Percentiles rank a stretch among this genome's conserved stretches.
phyloP scores from a whole-genome alignment of 176 grass and related monocot genomes.

The Aegilops speltoides region DNA sequence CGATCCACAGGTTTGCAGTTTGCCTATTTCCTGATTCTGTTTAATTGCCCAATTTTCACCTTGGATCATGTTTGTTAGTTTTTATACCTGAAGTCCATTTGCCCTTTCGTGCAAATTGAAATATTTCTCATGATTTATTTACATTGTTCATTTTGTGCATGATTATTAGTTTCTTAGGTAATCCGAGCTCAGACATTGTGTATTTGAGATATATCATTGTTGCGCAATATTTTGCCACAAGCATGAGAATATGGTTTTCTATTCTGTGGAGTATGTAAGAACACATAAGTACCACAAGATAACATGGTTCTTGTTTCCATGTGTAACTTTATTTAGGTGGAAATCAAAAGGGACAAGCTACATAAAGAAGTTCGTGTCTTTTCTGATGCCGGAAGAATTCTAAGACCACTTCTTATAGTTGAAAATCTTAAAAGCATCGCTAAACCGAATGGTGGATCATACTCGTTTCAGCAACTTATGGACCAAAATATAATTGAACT shows the following conservation, averaged over 20 bases:
- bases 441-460: constrained; percentile 44
- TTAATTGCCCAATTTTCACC: neutral
- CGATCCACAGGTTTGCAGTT: constrained; percentile 47
- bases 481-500: constrained; percentile 80
- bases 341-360: constrained; percentile 76
- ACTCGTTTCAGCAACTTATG: constrained; percentile 66
- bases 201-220: constrained; percentile 1
- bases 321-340: constrained; percentile 57
- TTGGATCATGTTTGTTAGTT: neutral
- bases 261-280: neutral
- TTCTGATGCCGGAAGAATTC: constrained; percentile 78
- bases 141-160: neutral
- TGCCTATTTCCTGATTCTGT: neutral
- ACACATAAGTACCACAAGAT: constrained; percentile 2
- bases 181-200: neutral
- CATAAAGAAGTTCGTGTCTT: constrained; percentile 81
- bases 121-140: neutral
- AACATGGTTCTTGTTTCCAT: constrained; percentile 25
- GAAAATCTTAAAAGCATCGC: constrained; percentile 69
- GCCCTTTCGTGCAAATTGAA: neutral
- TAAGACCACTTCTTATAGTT: constrained; percentile 84
- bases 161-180: constrained; percentile 4
- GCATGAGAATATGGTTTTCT: constrained; percentile 5
- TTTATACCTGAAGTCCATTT: neutral
- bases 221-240: constrained; percentile 1